Evolutionary conservation across 371 early-diverging fungal genomes (phyloP), one percentile per base, ranked within the genome.

Genomic region (Rhizopus microsporus): DNA sequence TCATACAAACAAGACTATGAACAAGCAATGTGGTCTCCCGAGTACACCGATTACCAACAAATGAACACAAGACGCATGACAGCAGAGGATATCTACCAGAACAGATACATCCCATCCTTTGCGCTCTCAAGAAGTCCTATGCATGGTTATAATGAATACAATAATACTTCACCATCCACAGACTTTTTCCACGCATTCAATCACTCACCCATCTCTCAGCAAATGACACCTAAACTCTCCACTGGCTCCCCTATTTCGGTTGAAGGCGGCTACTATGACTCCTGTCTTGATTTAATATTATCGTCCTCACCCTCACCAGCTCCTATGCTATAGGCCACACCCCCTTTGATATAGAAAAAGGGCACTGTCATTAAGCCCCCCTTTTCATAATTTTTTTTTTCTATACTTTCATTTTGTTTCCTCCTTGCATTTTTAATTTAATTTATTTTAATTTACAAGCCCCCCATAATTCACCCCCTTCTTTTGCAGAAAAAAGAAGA

Each of bases 191-290:
- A 46, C 17, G 23, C 46, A 23, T 46, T 46, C 16, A 57, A 60
- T 32, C 60, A 45, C 31, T 65, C 65, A 33, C 65, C 65, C 12
- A 49, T 54, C 40, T 57, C 65, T 16, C 65, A 65, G 32, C 60
- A 65, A 48, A 51, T 65, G 48, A 65, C 65, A 49, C 65, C 65
- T 16, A 60, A 60, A 48, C 60, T 65, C 9, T 65, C 65, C 7
- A 59, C 61, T 38, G 60, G 54, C 0, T 65, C 65, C n/a, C 65
- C 65, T 34, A 60, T 60, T 31, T 60, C 65, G 40, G 44, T 59
- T 3, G 57, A 61, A 35, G 56, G 59, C 23, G 42, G 44, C 12
- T 66, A 58, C n/a, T 66, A 61, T 40, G 66, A 66, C 54, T 50
- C 62, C 9, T 61, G 66, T 16, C 43, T 65, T 33, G 61, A 65